A percentile compares a stretch with the other conserved stretches of the same genome.
Conservation (phyloP, 805 yeast genomes). For the Wickerhamiella kazuoi region DNA sequence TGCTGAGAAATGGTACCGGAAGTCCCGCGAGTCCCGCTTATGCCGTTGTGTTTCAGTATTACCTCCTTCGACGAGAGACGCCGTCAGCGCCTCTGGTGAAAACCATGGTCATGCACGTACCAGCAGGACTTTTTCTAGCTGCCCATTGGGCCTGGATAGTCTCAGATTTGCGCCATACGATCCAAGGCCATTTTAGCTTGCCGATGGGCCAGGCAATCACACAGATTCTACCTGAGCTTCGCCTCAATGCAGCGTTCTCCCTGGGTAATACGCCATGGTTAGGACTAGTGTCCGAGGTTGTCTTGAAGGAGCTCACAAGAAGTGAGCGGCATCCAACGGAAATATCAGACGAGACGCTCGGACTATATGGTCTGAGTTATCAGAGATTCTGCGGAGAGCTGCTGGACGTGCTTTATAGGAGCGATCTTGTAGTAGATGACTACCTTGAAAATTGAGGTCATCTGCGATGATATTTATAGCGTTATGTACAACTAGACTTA, state of each 20-base stretch:
- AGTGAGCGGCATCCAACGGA: background rate
- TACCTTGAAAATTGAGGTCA: no score
- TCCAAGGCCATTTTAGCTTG: conserved; percentile 1
- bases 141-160: conserved; percentile 2
- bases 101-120: background rate
- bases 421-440: conserved; percentile 1
- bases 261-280: conserved; percentile 7
- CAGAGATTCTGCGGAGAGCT: conserved; percentile 1
- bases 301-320: background rate
- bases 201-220: no score
- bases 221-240: background rate
- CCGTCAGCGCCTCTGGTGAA: conserved; percentile 1
- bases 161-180: background rate
- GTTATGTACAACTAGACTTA: background rate
- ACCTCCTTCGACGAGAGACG: background rate
- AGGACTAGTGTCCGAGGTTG: background rate
- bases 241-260: background rate
- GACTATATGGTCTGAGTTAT: background rate
- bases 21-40: background rate
- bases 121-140: conserved; percentile 4
- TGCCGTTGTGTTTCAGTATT: conserved; percentile 1
- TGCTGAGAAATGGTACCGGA: no score
- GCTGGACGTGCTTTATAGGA: background rate
- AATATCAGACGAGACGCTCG: background rate
- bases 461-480: background rate